These are phyloP conservation scores for Hypseocharis bilobata DNA, from an alignment of 441 rosid species.

Conservation along the genomic window DNA sequence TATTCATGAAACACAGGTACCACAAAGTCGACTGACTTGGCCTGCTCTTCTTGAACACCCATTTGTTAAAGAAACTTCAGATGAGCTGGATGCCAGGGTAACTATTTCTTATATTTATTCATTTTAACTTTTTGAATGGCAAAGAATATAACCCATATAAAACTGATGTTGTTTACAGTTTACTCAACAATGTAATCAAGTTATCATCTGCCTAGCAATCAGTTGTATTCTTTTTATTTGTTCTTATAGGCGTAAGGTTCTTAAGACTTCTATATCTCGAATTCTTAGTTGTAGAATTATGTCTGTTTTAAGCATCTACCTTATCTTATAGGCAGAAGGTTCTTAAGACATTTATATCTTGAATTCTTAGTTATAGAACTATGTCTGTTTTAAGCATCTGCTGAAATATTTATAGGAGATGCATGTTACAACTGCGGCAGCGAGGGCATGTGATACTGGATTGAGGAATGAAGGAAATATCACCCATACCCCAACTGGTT, in stretches of 20 bases:
- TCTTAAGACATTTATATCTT: background rate
- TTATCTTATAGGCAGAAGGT: background rate
- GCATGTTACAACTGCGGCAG: conserved; percentile 31
- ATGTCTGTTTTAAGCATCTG: conserved; percentile 18
- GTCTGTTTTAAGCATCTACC: conserved; percentile 17
- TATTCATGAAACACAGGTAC: conserved; percentile 49
- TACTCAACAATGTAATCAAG: background rate
- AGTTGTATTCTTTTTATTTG: background rate
- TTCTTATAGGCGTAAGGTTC: background rate
- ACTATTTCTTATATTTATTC: conserved; percentile 18
- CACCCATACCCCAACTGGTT: conserved; percentile 38
- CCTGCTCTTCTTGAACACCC: conserved; percentile 93
- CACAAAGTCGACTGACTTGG: conserved; percentile 87
- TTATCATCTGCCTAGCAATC: background rate
- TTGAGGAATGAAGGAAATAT: conserved; percentile 42
- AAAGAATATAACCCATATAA: background rate
- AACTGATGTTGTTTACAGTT: background rate
- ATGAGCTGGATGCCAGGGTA: conserved; percentile 70
- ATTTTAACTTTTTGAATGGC: conserved; percentile 6
- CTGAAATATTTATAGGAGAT: conserved; percentile 41
- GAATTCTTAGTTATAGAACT: background rate
- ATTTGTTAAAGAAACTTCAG: conserved; percentile 64
- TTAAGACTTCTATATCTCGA: background rate
- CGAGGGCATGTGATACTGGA: conserved; percentile 39
- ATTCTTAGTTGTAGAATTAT: conserved; percentile 2